A percentile compares a stretch with the other conserved stretches of the same genome.
These are phyloP conservation scores for Candida pseudofarinosa DNA, from an alignment of 805 yeast species.

Conservation along the genomic window DNA sequence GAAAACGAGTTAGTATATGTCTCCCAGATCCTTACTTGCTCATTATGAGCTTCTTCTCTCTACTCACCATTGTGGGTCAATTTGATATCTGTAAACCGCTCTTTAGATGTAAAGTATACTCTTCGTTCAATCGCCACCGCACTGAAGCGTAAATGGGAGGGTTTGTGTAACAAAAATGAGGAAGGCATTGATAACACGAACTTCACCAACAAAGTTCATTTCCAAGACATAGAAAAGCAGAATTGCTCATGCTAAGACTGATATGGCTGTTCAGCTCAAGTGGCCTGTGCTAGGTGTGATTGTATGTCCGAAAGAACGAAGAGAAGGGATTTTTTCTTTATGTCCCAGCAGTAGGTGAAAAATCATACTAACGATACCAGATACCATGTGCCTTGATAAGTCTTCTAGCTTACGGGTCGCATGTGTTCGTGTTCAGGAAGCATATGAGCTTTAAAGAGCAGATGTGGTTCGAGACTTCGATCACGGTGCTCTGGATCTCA, in stretches of 20 bases:
- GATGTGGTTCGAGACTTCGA: conserved; percentile 41
- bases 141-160: conserved; percentile 1
- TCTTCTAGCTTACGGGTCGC: conserved; percentile 59
- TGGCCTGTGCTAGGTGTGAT: conserved; percentile 50
- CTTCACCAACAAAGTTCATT: background rate
- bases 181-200: background rate
- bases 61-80: background rate
- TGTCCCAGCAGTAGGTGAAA: no score
- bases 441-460: conserved; percentile 39
- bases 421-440: conserved; percentile 49
- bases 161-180: conserved; percentile 7
- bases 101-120: background rate
- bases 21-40: no score
- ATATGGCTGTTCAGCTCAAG: conserved; percentile 35
- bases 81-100: background rate
- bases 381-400: conserved; percentile 64
- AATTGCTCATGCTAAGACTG: background rate
- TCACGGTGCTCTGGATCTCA: conserved; percentile 66
- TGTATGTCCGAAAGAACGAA: conserved; percentile 14
- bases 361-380: conserved; percentile 27
- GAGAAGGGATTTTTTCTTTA: no score
- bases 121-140: conserved; percentile 10
- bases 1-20: conserved; percentile 5
- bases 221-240: background rate
- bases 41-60: no score